Evolutionary conservation across 768 basidiomycete genomes (phyloP).

Genomic region (Goffeauzyma gilvescens): DNA sequence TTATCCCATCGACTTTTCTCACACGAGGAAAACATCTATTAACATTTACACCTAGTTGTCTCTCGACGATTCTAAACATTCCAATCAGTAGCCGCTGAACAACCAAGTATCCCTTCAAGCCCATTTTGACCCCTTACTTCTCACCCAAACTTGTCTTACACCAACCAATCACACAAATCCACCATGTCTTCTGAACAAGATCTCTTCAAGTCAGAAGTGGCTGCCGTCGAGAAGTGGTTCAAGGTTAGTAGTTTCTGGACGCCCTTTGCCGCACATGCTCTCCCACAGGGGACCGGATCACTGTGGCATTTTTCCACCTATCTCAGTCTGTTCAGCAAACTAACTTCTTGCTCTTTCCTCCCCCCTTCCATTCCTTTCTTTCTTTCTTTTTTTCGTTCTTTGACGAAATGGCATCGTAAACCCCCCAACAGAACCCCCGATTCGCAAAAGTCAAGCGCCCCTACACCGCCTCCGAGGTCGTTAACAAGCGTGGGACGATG

Average conservation of each 20-base stretch:
- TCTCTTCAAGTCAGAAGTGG: constrained; percentile 61
- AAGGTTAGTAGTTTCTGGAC: constrained; percentile 41
- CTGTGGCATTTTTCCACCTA: neutral
- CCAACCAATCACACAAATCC: neutral
- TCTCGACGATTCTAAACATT: too few relatives aligned
- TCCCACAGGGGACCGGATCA: neutral
- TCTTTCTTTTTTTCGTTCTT: neutral
- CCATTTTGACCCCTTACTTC: too few relatives aligned
- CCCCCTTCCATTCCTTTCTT: neutral
- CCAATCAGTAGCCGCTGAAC: too few relatives aligned
- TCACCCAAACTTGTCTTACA: too few relatives aligned
- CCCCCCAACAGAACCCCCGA: constrained; percentile 66
- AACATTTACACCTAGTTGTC: too few relatives aligned
- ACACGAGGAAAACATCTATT: too few relatives aligned
- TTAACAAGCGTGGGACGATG: constrained; percentile 78
- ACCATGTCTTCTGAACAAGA: constrained; percentile 33
- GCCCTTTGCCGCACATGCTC: neutral
- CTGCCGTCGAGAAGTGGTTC: constrained; percentile 76
- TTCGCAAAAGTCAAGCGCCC: constrained; percentile 74
- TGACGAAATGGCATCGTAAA: neutral
- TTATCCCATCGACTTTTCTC: too few relatives aligned
- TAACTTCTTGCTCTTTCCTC: neutral
- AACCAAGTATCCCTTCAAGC: too few relatives aligned
- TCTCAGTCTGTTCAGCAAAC: constrained; percentile 1
- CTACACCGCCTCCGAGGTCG: constrained; percentile 82